Base-by-base conservation (phyloP, 2,329 filamentous ascomycete genomes). In the Cladosporium sp. region DNA sequence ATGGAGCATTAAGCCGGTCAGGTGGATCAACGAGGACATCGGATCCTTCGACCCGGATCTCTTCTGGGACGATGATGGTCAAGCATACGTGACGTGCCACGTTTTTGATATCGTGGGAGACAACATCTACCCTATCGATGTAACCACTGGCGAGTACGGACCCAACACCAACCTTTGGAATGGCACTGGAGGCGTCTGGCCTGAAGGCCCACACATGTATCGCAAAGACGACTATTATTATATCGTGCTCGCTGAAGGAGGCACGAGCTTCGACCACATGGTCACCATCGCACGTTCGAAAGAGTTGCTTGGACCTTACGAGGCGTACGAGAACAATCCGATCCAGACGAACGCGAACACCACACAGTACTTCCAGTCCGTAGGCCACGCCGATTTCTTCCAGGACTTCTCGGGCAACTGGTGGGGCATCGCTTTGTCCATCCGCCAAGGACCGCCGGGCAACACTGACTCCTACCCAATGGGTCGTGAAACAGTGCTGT, bases 311-410 rank as follows among this genome's bases (percentile, higher is more conserved):
- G 74, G 75, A 0, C 74, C 74, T 2, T 76, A 72, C 21, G 69
- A 71, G 60, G 37, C 55, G 7, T 66, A 71, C 52, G 66, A 68
- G 11, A 56, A 64, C 11, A 76, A 75, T 37, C 73, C 73, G 2
- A 67, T 75, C 16, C 57, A 72, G 16, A 73, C 70, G 0, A 71
- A 71, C 23, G 65, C 67, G 23, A 72, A 71, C 35, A 76, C 71
- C 5, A 69, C 64, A 3, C 65, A 71, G 31, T 74, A 76, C 77
- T 77, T 71, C 65, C 85, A 87, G 68, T 84, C 84, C 1, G 81
- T 86, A 0, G 85, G 85, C 0, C 86, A 88, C 62, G 82, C 83
- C 0, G 85, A 88, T 67, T 67, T 87, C 2, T 86, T 88, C 66
- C 80, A 85, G 57, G 85, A 87, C 65, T 67, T 68, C 0, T 40